Evolutionary conservation across 228 moss, liverwort and hornwort species (phyloP).

Genomic region (Sphagnum fallax): DNA sequence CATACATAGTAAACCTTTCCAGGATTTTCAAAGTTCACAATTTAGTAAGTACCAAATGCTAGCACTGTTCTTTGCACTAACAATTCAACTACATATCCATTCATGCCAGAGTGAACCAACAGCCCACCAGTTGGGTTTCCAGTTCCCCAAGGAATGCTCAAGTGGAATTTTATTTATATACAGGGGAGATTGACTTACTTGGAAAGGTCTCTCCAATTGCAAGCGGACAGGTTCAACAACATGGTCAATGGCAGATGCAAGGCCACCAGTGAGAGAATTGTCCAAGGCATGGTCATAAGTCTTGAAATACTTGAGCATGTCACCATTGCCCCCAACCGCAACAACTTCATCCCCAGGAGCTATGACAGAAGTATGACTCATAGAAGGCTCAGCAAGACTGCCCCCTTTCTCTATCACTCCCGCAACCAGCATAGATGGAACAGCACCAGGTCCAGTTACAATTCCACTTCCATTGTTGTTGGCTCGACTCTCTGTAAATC

Average conservation of each 20-base stretch:
- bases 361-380: conserved; percentile 56
- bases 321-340: conserved; percentile 59
- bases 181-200: not conserved
- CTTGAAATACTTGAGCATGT: conserved; percentile 63
- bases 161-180: too few species aligned
- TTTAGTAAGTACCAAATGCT: not conserved
- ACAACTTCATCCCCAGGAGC: conserved; percentile 75
- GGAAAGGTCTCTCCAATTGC: conserved; percentile 74
- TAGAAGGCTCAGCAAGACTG: conserved; percentile 62
- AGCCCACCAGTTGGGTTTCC: too few species aligned
- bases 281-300: conserved; percentile 22
- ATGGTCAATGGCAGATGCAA: conserved; percentile 30
- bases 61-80: not conserved
- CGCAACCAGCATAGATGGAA: conserved; percentile 33
- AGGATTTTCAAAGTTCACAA: not conserved
- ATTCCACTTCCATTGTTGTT: conserved; percentile 34
- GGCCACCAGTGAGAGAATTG: conserved; percentile 16
- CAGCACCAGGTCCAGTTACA: conserved; percentile 3
- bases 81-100: conserved; percentile 3
- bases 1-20: not conserved
- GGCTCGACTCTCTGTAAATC: conserved; percentile 41
- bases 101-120: too few species aligned
- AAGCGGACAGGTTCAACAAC: conserved; percentile 63
- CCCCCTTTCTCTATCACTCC: conserved; percentile 57
- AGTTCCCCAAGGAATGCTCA: too few species aligned